Conservation (phyloP, 1,284 basidiomycete species). For the Cutaneotrichosporon cavernicola region DNA sequence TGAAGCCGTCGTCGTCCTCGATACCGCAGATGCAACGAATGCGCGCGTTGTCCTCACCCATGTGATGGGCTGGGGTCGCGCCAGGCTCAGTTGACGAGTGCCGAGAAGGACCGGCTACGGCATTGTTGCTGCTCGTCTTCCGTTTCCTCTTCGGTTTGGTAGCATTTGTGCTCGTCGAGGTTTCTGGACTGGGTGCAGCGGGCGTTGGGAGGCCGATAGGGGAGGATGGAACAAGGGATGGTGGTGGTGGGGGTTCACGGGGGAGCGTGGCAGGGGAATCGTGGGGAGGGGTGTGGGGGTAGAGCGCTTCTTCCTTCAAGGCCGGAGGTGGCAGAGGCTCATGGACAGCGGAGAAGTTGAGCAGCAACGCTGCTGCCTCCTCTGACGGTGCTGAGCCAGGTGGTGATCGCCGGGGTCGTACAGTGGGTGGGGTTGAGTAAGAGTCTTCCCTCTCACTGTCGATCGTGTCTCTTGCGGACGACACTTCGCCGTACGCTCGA, state of each 20-base stretch:
- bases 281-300: constrained; percentile 38
- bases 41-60: constrained; percentile 50
- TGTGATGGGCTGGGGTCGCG: constrained; percentile 38
- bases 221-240: constrained; percentile 20
- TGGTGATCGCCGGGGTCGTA: constrained; percentile 10
- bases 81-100: constrained; percentile 29
- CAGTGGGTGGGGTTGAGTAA: constrained; percentile 3
- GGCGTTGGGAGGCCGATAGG: constrained; percentile 23
- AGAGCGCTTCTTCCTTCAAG: constrained; percentile 19
- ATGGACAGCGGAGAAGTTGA: constrained; percentile 34
- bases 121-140: constrained; percentile 32
- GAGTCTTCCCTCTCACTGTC: constrained; percentile 2
- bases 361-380: constrained; percentile 35
- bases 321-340: constrained; percentile 13
- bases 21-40: constrained; percentile 54
- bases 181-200: constrained; percentile 24
- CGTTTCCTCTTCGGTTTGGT: constrained; percentile 34
- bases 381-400: constrained; percentile 25
- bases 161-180: constrained; percentile 22
- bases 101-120: constrained; percentile 36
- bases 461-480: background rate
- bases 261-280: constrained; percentile 21
- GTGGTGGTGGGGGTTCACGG: constrained; percentile 10
- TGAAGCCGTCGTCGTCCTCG: constrained; percentile 80
- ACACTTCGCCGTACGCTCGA: constrained; percentile 8